phyloP scores from a whole-genome alignment of 345 rosid species.

The Brassica napus region DNA sequence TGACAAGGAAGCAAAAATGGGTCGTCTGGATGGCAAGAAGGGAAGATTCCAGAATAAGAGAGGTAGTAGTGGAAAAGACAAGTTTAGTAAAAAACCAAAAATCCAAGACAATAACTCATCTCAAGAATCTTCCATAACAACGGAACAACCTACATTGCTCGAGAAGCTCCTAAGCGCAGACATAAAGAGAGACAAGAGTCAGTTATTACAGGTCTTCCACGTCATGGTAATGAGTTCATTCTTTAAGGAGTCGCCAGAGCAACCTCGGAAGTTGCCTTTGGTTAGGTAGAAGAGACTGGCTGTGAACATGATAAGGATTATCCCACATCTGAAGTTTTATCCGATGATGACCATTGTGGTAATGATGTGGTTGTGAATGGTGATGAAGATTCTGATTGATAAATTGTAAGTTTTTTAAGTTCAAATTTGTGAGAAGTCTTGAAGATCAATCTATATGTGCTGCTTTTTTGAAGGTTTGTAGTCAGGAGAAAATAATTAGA shows the following conservation, averaged over 20 bases:
- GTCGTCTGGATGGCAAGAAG: too few species aligned
- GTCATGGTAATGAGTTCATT: slow-evolving; percentile 75
- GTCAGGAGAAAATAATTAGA: slow-evolving; percentile 7
- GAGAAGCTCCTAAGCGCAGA: slow-evolving; percentile 79
- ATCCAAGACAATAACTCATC: slow-evolving; percentile 30
- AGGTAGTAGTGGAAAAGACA: too few species aligned
- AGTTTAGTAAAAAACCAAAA: too few species aligned
- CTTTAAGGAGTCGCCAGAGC: slow-evolving; percentile 61
- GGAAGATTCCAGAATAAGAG: too few species aligned
- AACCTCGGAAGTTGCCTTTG: slow-evolving; percentile 59
- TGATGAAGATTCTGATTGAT: slow-evolving; percentile 18
- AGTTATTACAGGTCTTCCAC: slow-evolving; percentile 65
- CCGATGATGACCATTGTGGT: slow-evolving; percentile 16
- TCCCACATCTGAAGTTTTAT: slow-evolving; percentile 13
- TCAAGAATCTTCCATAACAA: slow-evolving; percentile 34
- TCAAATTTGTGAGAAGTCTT: not conserved
- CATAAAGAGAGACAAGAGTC: slow-evolving; percentile 60
- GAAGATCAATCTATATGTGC: not conserved
- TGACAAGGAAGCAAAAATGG: too few species aligned
- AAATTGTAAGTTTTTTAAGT: not conserved
- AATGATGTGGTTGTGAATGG: slow-evolving; percentile 15
- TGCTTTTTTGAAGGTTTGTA: not conserved
- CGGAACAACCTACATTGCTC: slow-evolving; percentile 62
- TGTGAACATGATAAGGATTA: slow-evolving; percentile 40
- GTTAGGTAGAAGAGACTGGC: slow-evolving; percentile 57